These are phyloP conservation scores for Colletotrichum orbiculare DNA, from an alignment of 2,329 filamentous ascomycete genomes.

Conservation along the genomic window DNA sequence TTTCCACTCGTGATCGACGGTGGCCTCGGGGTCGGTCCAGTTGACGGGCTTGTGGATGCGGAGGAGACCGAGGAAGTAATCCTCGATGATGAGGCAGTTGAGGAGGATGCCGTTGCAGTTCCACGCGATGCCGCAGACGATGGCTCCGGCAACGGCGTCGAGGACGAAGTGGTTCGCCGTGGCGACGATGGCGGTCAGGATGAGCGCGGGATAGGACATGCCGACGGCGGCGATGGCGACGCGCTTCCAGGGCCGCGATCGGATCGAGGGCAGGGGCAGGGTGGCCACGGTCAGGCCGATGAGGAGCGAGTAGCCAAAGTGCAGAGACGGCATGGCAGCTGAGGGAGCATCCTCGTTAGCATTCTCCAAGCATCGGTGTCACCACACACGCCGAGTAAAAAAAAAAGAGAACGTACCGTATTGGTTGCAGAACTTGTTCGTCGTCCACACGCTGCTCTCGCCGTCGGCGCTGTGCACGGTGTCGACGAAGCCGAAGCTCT, in stretches of 20 bases:
- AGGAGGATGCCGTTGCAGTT: conserved; percentile 63
- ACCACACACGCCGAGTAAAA: not conserved
- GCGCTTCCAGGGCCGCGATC: conserved; percentile 63
- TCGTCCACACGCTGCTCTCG: conserved; percentile 59
- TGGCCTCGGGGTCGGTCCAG: conserved; percentile 49
- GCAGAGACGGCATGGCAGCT: conserved; percentile 80
- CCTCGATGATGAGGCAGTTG: conserved; percentile 73
- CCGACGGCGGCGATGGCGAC: conserved; percentile 58
- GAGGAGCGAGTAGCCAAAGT: conserved; percentile 80
- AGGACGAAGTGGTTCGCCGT: conserved; percentile 81
- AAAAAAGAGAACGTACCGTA: conserved; percentile 63
- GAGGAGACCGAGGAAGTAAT: conserved; percentile 73
- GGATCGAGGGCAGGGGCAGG: conserved; percentile 68
- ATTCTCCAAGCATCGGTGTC: not conserved
- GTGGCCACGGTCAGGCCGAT: conserved; percentile 77
- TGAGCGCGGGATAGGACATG: conserved; percentile 71
- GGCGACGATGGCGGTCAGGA: conserved; percentile 75
- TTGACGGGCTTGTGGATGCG: conserved; percentile 73
- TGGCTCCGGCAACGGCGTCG: conserved; percentile 75
- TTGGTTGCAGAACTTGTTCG: conserved; percentile 80
- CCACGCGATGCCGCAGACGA: conserved; percentile 75
- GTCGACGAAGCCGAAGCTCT: conserved; percentile 65
- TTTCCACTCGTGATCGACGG: conserved; percentile 48
- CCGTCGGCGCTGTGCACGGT: conserved; percentile 61
- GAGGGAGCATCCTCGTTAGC: conserved; percentile 26